phyloP scores from a whole-genome alignment of 495 filamentous ascomycete genomes.

The Tuber melanosporum region DNA sequence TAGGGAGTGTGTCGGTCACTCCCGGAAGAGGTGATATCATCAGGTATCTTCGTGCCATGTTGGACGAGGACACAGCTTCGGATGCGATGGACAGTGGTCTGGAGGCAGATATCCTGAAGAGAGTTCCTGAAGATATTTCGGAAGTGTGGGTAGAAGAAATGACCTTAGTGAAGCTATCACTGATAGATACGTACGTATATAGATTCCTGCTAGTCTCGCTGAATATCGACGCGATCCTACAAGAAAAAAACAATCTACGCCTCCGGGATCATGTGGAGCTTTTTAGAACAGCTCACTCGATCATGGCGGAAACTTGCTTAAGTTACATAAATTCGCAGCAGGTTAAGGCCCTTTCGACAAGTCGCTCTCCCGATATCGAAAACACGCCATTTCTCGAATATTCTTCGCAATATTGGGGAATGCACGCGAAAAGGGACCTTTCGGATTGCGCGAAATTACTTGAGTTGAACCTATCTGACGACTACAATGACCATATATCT shows the following conservation, averaged over 20 bases:
- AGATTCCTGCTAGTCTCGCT: background rate
- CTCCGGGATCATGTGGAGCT: background rate
- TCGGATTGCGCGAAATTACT: background rate
- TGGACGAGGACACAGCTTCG: background rate
- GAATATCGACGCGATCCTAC: background rate
- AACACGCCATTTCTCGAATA: background rate
- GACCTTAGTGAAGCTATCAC: background rate
- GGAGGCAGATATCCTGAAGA: background rate
- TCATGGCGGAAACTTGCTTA: background rate
- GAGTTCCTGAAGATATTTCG: background rate
- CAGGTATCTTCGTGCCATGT: background rate
- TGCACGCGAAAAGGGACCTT: background rate
- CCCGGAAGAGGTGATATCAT: background rate
- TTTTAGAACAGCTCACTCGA: background rate
- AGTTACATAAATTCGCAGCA: background rate
- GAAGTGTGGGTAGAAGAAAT: background rate
- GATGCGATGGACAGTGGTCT: background rate
- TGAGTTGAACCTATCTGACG: background rate
- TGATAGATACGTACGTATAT: background rate
- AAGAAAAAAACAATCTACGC: background rate
- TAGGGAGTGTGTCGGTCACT: background rate
- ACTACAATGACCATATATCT: background rate
- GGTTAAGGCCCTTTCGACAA: background rate
- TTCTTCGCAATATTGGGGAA: background rate
- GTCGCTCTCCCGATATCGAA: background rate